These are phyloP conservation scores for Letharia lupina DNA, from an alignment of 495 filamentous ascomycete species.

Conservation along the genomic window DNA sequence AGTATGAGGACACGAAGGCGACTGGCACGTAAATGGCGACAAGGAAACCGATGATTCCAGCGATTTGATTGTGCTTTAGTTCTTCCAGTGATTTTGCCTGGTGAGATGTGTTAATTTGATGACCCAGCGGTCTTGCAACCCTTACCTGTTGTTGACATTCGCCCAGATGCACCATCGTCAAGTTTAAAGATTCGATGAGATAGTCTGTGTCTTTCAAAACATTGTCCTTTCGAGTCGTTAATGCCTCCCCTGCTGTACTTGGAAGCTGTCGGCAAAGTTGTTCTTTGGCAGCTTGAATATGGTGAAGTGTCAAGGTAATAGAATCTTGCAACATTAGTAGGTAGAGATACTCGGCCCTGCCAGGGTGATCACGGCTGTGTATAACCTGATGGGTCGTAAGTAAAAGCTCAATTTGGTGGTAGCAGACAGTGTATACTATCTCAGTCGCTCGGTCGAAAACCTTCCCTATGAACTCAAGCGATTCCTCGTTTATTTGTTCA, in stretches of 20 bases:
- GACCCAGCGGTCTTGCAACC: neutral
- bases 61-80: neutral
- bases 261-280: neutral
- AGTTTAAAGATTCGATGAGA: neutral
- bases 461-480: neutral
- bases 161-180: neutral
- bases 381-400: neutral
- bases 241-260: neutral
- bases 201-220: neutral
- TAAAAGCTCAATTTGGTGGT: neutral
- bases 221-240: neutral
- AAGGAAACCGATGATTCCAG: neutral
- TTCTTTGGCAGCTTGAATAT: neutral
- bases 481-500: neutral
- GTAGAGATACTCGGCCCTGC: neutral
- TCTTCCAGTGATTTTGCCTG: neutral
- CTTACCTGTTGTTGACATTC: conserved; percentile 1
- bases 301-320: neutral
- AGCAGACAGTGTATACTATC: neutral
- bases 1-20: conserved; percentile 1
- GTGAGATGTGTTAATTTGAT: neutral
- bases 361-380: conserved; percentile 4
- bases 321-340: neutral
- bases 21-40: neutral
- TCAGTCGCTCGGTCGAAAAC: neutral